Conservation (phyloP, 139 green algal genomes). For the Dunaliella primolecta region DNA sequence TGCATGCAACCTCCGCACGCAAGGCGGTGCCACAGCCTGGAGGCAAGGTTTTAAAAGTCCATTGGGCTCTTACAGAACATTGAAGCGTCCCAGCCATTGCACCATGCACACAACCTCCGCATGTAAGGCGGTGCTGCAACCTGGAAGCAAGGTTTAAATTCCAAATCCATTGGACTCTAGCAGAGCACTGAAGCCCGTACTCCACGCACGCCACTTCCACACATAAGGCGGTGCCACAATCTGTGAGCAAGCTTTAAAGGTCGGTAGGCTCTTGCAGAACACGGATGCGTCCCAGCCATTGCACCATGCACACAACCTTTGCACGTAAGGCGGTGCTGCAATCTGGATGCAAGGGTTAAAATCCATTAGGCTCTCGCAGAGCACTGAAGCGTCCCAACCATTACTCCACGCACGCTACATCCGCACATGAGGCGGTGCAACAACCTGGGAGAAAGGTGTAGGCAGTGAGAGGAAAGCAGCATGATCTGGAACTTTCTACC, state of each 20-base stretch:
- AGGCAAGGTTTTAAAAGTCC: background rate
- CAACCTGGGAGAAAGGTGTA: background rate
- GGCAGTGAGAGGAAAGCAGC: too few species aligned
- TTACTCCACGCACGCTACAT: conserved; percentile 6
- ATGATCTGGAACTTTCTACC: too few species aligned
- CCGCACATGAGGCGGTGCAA: background rate
- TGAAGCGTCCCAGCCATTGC: too few species aligned
- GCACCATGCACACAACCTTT: too few species aligned
- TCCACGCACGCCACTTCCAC: conserved; percentile 7
- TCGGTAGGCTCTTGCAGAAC: background rate
- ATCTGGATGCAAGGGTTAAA: too few species aligned
- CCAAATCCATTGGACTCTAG: too few species aligned
- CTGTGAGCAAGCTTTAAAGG: background rate
- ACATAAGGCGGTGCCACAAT: background rate
- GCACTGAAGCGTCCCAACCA: background rate
- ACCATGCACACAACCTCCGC: too few species aligned
- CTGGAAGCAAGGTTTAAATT: too few species aligned
- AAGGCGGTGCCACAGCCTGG: background rate
- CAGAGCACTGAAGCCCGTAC: background rate
- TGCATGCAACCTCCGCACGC: conserved; percentile 3
- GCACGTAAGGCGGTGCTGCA: too few species aligned
- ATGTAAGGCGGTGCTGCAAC: too few species aligned
- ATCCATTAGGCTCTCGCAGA: too few species aligned
- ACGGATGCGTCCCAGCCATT: background rate
- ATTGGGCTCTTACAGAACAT: background rate